phyloP scores from a whole-genome alignment of 805 yeast species.

The Kodamaea neixiangensis region DNA sequence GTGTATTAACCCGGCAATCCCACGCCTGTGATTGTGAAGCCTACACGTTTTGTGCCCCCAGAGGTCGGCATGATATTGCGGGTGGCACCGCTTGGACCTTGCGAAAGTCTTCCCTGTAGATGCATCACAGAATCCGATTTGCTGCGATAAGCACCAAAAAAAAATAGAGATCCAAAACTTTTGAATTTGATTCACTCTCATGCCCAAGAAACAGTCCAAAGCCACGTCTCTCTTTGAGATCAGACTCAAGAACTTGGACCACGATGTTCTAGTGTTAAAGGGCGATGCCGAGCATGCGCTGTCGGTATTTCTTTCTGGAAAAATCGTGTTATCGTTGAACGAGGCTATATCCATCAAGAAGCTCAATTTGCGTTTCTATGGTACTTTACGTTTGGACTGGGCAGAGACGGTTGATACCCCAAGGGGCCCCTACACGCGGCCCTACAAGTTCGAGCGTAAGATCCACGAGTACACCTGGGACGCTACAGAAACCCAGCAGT shows the following conservation, averaged over 20 bases:
- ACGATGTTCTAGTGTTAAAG: slow-evolving; percentile 76
- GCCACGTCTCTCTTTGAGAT: slow-evolving; percentile 44
- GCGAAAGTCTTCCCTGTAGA: background rate
- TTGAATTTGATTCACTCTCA: slow-evolving; percentile 4
- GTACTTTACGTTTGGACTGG: slow-evolving; percentile 68
- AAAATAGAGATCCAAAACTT: background rate
- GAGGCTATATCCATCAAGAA: slow-evolving; percentile 75
- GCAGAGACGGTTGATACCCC: slow-evolving; percentile 52
- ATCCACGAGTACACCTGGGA: slow-evolving; percentile 83
- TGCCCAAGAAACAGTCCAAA: slow-evolving; percentile 26
- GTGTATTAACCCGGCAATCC: background rate
- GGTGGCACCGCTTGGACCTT: background rate
- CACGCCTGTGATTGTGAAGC: background rate
- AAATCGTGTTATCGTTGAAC: slow-evolving; percentile 68
- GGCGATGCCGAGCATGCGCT: slow-evolving; percentile 80
- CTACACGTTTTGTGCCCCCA: background rate
- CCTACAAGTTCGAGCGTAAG: slow-evolving; percentile 56
- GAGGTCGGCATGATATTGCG: background rate
- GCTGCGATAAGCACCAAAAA: background rate
- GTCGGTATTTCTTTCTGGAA: slow-evolving; percentile 74
- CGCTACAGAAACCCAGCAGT: slow-evolving; percentile 53
- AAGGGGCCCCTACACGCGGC: slow-evolving; percentile 48
- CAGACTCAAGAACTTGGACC: slow-evolving; percentile 65
- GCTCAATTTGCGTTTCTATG: slow-evolving; percentile 63
- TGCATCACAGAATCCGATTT: background rate